These are phyloP conservation scores for Peronospora farinosa DNA, from an alignment of 352 stramenopile species.

Conservation along the genomic window DNA sequence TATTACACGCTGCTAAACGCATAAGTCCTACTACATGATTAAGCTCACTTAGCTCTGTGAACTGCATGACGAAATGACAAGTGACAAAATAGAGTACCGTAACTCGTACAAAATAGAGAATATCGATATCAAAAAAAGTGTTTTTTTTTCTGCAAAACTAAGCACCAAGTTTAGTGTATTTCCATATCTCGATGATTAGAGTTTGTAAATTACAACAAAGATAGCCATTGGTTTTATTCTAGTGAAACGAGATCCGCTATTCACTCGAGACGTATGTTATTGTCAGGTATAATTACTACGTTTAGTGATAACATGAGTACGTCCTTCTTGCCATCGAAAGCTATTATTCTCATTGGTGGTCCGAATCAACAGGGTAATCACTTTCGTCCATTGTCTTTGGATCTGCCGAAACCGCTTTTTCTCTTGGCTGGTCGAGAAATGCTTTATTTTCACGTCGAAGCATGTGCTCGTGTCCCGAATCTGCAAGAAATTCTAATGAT, in stretches of 20 bases:
- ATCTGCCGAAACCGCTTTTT: conserved; percentile 84
- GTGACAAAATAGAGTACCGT: background rate
- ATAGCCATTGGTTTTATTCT: too few relatives aligned
- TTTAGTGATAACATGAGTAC: conserved; percentile 32
- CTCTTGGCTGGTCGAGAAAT: conserved; percentile 80
- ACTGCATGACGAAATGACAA: conserved; percentile 52
- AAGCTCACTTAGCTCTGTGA: conserved; percentile 84
- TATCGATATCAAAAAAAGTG: too few relatives aligned
- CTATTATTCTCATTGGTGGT: conserved; percentile 82
- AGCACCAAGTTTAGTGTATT: background rate
- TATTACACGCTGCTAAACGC: conserved; percentile 75
- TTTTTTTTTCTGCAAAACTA: too few relatives aligned
- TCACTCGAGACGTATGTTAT: too few relatives aligned
- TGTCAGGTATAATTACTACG: conserved; percentile 2
- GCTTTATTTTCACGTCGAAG: conserved; percentile 87
- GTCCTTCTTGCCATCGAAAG: conserved; percentile 73
- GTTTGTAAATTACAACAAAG: too few relatives aligned
- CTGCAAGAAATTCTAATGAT: conserved; percentile 86
- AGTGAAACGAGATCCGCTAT: background rate
- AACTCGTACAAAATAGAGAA: background rate
- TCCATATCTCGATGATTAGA: conserved; percentile 13
- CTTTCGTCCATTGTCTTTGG: conserved; percentile 81
- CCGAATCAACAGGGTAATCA: conserved; percentile 84
- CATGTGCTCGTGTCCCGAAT: conserved; percentile 74
- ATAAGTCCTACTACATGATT: conserved; percentile 80